Base-by-base conservation (phyloP, 352 stramenopile species). In the Pilasporangium apinafurcum region DNA sequence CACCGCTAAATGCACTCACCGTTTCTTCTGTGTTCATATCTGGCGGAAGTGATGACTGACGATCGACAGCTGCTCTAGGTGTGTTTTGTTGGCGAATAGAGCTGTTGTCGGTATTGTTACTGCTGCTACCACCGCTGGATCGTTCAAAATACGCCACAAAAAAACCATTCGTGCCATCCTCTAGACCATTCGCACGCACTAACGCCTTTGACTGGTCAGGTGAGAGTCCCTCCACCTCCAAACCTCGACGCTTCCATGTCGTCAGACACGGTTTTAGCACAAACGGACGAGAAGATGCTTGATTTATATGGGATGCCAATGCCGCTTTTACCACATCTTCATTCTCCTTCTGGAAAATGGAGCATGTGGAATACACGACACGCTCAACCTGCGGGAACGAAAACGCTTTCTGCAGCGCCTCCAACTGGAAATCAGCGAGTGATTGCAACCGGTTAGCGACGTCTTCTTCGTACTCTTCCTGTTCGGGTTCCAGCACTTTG, bases 301-400 rank as follows among this genome's bases (percentile, higher is more conserved):
- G 27, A 42, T 86, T 86, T 47, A 78, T 61, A 1, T 69, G 39
- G 14, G 77, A 84, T 24, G 59, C 51, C 26, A 99, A 62, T n/a
- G 94, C 89, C 8, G 78, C 68, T 20, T 62, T 51, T 18, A 98
- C 93, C 12, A 98, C 95, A 33, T 79, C 69, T 68, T 99, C 96
- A 61, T 99, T 97, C 60, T 99, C 96, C 51, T 95, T 83, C 34
- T 90, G 70, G 63, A 98, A 95, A 30, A 98, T 75, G 10, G 92
- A 98, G 65, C 96, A 99, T 25, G 96, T 99, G 17, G 94, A 98
- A 67, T 99, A 99, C 16, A 95, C 89, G 35, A 99, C 84, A 25
- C 83, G 79, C 53, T 97, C 59, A 1, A 98, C 95, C 45, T 92
- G 59, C 2, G 91, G 86, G 63, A 99, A 98, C 44, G 61, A 95